Conservation (phyloP, 2,329 filamentous ascomycete genomes). For the Aspergillus sp. region DNA sequence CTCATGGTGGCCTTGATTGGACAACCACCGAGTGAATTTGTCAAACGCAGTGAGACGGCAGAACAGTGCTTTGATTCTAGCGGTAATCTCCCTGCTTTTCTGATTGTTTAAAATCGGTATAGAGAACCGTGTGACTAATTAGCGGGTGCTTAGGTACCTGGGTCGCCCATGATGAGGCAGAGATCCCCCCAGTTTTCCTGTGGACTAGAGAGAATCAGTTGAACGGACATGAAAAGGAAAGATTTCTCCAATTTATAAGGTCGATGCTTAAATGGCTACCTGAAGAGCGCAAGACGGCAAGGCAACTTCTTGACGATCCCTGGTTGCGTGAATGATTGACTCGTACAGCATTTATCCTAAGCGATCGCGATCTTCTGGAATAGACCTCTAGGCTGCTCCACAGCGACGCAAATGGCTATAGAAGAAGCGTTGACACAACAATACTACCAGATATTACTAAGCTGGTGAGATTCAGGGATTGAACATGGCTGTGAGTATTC, state of each 20-base stretch:
- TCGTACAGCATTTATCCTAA: too few relatives aligned
- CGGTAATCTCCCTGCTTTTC: slow-evolving; percentile 16
- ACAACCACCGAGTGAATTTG: slow-evolving; percentile 25
- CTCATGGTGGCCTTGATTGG: slow-evolving; percentile 27
- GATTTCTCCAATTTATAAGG: slow-evolving; percentile 36
- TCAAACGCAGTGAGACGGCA: slow-evolving; percentile 28
- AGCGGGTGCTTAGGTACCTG: slow-evolving; percentile 11
- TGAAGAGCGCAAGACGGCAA: slow-evolving; percentile 38
- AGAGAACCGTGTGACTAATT: too few relatives aligned
- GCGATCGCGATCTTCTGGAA: too few relatives aligned
- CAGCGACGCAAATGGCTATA: too few relatives aligned
- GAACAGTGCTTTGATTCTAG: slow-evolving; percentile 26
- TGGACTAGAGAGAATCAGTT: slow-evolving; percentile 22
- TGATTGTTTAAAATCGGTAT: slow-evolving; percentile 1
- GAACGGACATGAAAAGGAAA: slow-evolving; percentile 28
- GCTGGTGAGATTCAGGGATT: too few relatives aligned
- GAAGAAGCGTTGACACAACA: too few relatives aligned
- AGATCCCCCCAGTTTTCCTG: slow-evolving; percentile 21
- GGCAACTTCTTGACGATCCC: slow-evolving; percentile 38
- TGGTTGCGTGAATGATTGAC: slow-evolving; percentile 19
- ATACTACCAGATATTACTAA: too few relatives aligned
- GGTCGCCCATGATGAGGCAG: slow-evolving; percentile 22
- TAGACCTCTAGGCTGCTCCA: too few relatives aligned
- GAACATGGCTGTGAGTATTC: too few relatives aligned
- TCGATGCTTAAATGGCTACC: slow-evolving; percentile 42